Base-by-base conservation (phyloP, 768 basidiomycete genomes). In the Collybia sordida region DNA sequence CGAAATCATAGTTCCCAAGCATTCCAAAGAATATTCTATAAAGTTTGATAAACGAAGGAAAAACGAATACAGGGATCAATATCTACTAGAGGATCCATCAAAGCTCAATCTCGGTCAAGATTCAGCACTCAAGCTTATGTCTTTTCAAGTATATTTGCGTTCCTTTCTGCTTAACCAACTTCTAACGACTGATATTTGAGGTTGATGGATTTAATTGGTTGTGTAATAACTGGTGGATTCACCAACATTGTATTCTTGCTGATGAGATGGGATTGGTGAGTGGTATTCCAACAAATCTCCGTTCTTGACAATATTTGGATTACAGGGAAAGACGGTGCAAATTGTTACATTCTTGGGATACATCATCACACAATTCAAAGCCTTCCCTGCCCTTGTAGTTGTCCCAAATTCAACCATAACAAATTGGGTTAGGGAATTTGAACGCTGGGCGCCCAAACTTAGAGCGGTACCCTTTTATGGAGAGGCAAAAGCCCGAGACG, bases 331-430 rank as follows among this genome's bases (percentile, higher is more conserved):
- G 74, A 98, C 95, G 0, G 90, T 98, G 2, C 95, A 97, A 61
- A 86, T 98, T 43, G 85, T 85, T 22, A 84, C 89, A 0, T 91
- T 93, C 65, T 69, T 99, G 7, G 93, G 85, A 21, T 78, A 77
- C 44, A 79, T 88, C 43, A 73, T 75, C 31, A 65, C 71, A 28
- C 72, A 76, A 19, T 82, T 79, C 56, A 59, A 80, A 1, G 85
- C 84, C 0, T 86, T 77, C 47, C 97, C 97, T 3, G 85, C 83
- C 31, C 79, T 99, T 12, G 85, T 99, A 9, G 86, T 97, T 4
- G 97, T 98, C 4, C 97, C 97, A 0, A 97, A 99, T 63, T 96
- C 94, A 11, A 97, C 95, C 0, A 88, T 98, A 55, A 87, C 87
- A 4, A 97, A 93, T 58, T 97, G 95, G 96, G 82, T 96, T 12